These are phyloP conservation scores for Medicago arabica DNA, from an alignment of 306 rosid genomes.

Conservation along the genomic window DNA sequence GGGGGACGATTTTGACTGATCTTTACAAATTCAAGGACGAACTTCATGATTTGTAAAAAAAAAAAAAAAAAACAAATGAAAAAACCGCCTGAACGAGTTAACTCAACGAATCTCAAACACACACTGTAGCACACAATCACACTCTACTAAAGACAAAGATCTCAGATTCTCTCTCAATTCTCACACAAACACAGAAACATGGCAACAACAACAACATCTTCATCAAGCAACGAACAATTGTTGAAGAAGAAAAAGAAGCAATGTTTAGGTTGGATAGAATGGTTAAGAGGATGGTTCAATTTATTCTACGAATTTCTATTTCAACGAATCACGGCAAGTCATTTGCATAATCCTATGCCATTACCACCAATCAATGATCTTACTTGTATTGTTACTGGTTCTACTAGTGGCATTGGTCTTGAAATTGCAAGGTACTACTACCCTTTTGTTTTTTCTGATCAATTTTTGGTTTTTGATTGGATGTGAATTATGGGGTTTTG, in stretches of 20 bases:
- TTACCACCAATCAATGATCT: slow-evolving; percentile 81
- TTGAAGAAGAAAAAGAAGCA: slow-evolving; percentile 54
- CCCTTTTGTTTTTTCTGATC: not conserved
- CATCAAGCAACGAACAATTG: slow-evolving; percentile 47
- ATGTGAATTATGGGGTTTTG: not conserved
- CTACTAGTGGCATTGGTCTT: slow-evolving; percentile 96
- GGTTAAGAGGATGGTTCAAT: slow-evolving; percentile 79
- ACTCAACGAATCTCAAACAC: not conserved
- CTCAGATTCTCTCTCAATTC: slow-evolving; percentile 41
- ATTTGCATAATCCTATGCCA: slow-evolving; percentile 85
- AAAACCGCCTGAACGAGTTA: not conserved
- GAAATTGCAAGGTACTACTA: slow-evolving; percentile 79
- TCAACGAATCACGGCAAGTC: slow-evolving; percentile 88
- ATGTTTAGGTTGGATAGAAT: slow-evolving; percentile 85
- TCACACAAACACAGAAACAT: slow-evolving; percentile 25
- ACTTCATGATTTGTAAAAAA: no score
- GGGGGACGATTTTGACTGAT: no score
- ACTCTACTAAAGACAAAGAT: slow-evolving; percentile 42
- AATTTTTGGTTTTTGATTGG: not conserved
- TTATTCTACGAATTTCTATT: slow-evolving; percentile 76
- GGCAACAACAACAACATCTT: slow-evolving; percentile 55
- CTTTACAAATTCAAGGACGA: no score
- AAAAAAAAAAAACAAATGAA: no score
- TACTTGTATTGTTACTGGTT: slow-evolving; percentile 90
- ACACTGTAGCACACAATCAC: not conserved